phyloP scores from a whole-genome alignment of 768 basidiomycete species.

The Auriculariales sp. region DNA sequence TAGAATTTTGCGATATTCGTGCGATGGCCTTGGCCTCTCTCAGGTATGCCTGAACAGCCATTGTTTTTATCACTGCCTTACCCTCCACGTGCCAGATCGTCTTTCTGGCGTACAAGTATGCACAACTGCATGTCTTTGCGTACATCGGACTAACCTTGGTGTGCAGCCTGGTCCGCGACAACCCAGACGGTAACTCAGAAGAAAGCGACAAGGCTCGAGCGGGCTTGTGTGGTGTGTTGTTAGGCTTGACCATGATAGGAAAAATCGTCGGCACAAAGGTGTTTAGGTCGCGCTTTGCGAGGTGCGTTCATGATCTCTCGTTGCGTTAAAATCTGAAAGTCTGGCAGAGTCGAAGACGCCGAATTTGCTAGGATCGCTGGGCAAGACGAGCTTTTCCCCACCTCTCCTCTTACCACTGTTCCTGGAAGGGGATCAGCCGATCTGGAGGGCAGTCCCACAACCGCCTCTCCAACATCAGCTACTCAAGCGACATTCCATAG shows the following conservation, averaged over 20 bases:
- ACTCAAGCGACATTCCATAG: no score
- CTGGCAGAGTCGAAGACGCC: neutral
- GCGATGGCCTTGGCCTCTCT: conserved; percentile 18
- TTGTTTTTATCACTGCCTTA: neutral
- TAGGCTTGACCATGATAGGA: neutral
- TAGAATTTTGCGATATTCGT: conserved; percentile 19
- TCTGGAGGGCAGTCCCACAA: neutral
- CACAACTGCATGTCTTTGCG: no score
- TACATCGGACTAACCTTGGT: no score
- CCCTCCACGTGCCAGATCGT: conserved; percentile 6
- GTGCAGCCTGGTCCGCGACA: neutral
- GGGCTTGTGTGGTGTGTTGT: neutral
- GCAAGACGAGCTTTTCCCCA: neutral
- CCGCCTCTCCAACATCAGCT: neutral
- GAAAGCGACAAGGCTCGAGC: neutral
- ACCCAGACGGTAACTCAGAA: neutral
- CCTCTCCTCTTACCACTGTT: neutral
- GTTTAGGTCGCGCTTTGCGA: neutral
- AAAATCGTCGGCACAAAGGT: neutral
- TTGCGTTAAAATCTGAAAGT: neutral
- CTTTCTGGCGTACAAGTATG: conserved; percentile 9
- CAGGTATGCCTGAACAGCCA: conserved; percentile 7
- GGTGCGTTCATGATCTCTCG: neutral
- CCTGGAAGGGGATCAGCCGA: neutral
- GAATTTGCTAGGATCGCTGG: neutral